These are phyloP conservation scores for Alternaria dauci DNA, from an alignment of 2,329 filamentous ascomycete genomes.

Conservation along the genomic window DNA sequence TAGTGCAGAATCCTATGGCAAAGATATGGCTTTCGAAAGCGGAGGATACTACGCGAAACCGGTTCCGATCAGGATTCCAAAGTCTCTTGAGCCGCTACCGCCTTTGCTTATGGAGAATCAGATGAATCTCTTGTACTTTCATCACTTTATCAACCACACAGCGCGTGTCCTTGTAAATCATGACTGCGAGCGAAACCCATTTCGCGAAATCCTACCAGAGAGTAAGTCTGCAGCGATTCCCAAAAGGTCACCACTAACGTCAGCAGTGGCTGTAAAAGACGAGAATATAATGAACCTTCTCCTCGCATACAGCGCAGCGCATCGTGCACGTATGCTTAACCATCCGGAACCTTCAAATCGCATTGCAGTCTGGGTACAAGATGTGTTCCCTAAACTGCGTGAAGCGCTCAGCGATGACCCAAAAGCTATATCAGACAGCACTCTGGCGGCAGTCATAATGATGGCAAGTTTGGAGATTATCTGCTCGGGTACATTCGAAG, in stretches of 20 bases:
- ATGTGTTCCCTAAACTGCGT: constrained; percentile 78
- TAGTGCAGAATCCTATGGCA: constrained; percentile 49
- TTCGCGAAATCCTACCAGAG: constrained; percentile 67
- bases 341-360: constrained; percentile 78
- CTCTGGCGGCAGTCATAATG: constrained; percentile 84
- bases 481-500: constrained; percentile 80
- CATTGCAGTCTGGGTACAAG: constrained; percentile 81
- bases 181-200: constrained; percentile 68
- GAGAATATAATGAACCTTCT: constrained; percentile 78
- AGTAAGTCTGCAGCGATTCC: constrained; percentile 56
- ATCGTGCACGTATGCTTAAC: constrained; percentile 76
- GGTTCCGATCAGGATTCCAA: constrained; percentile 70
- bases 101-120: constrained; percentile 70
- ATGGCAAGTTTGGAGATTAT: constrained; percentile 84
- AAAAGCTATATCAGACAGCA: constrained; percentile 69
- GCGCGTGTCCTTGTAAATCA: constrained; percentile 71
- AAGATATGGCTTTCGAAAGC: constrained; percentile 63
- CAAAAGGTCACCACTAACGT: constrained; percentile 26
- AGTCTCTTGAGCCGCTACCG: constrained; percentile 65
- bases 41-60: constrained; percentile 75
- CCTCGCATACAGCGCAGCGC: constrained; percentile 84
- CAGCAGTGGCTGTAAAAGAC: constrained; percentile 70
- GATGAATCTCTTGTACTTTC: constrained; percentile 81
- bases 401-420: constrained; percentile 66
- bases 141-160: constrained; percentile 81